Evolutionary conservation across 176 grass and related monocot species (phyloP).

Genomic region (Paspalum notatum): DNA sequence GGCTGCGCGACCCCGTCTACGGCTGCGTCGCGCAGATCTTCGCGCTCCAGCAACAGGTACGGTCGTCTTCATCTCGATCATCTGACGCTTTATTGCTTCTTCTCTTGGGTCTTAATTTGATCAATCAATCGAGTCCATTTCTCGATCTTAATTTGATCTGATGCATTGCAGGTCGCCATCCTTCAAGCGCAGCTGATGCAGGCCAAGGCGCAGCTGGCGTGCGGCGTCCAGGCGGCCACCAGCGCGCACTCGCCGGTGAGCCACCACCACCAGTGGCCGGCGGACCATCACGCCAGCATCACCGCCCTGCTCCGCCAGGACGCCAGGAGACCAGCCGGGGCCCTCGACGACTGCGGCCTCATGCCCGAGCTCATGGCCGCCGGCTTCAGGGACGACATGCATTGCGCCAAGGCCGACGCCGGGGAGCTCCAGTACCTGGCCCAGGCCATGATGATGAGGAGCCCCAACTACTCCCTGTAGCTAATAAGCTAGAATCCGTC

Average conservation of each 20-base stretch:
- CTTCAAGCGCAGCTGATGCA: constrained; percentile 94
- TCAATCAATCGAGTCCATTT: neutral
- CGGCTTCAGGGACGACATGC: constrained; percentile 54
- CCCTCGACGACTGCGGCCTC: constrained; percentile 35
- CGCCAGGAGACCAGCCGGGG: constrained; percentile 55
- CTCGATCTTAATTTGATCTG: too few relatives aligned
- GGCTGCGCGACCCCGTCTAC: constrained; percentile 85
- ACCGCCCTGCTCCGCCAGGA: constrained; percentile 36
- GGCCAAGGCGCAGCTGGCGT: constrained; percentile 74
- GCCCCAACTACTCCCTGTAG: constrained; percentile 65
- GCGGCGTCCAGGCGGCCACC: constrained; percentile 42
- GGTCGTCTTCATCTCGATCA: neutral
- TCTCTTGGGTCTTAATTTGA: too few relatives aligned
- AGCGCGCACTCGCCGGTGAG: constrained; percentile 16
- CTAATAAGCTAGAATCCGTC: neutral
- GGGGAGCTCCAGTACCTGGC: constrained; percentile 91
- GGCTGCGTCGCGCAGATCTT: constrained; percentile 92
- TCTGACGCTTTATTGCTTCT: too few relatives aligned
- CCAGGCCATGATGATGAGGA: constrained; percentile 85
- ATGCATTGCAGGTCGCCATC: constrained; percentile 75
- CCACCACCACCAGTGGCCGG: constrained; percentile 57
- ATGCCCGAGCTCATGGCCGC: constrained; percentile 51
- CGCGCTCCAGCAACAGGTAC: constrained; percentile 86
- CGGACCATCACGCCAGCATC: constrained; percentile 47
- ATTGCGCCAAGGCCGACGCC: constrained; percentile 61